Evolutionary conservation across 179 eudicot species (phyloP).

Genomic region (Beta corolliflora): DNA sequence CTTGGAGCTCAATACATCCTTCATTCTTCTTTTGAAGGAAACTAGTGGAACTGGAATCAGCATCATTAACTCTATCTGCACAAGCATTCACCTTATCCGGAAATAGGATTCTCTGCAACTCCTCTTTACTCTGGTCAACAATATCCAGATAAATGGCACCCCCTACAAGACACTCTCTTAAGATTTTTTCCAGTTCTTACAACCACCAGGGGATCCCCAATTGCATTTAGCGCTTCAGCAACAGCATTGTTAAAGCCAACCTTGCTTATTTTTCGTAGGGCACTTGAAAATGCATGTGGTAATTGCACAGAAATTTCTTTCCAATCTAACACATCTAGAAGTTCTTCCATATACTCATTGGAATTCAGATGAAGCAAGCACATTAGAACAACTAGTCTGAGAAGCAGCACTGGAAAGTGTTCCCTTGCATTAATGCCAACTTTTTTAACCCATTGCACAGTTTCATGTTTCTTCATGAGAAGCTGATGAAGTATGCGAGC

Average conservation of each 20-base stretch:
- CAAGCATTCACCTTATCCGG: slow-evolving; percentile 20
- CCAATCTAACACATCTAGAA: slow-evolving; percentile 24
- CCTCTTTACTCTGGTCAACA: slow-evolving; percentile 40
- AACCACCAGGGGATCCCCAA: slow-evolving; percentile 59
- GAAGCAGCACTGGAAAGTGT: slow-evolving; percentile 45
- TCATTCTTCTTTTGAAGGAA: background rate
- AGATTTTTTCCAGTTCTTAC: slow-evolving; percentile 31
- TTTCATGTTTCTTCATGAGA: slow-evolving; percentile 28
- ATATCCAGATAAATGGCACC: slow-evolving; percentile 47
- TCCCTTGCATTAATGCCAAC: slow-evolving; percentile 22
- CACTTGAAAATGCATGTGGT: slow-evolving; percentile 36
- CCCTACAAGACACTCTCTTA: slow-evolving; percentile 18
- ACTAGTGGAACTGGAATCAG: background rate
- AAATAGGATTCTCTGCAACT: slow-evolving; percentile 41
- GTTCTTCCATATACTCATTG: slow-evolving; percentile 16
- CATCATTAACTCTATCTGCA: slow-evolving; percentile 6
- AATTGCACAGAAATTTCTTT: slow-evolving; percentile 31
- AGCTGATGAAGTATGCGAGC: slow-evolving; percentile 26
- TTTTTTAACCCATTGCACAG: slow-evolving; percentile 43
- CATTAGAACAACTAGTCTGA: slow-evolving; percentile 47
- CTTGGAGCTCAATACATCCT: slow-evolving; percentile 18
- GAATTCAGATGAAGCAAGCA: slow-evolving; percentile 43
- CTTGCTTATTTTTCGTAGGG: slow-evolving; percentile 27
- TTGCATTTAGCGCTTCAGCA: slow-evolving; percentile 47
- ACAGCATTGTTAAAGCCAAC: slow-evolving; percentile 17